Percentiles rank a stretch among this genome's conserved stretches.
Evolutionary conservation across 768 basidiomycete genomes (phyloP).

Genomic region (Mrakia gelida): DNA sequence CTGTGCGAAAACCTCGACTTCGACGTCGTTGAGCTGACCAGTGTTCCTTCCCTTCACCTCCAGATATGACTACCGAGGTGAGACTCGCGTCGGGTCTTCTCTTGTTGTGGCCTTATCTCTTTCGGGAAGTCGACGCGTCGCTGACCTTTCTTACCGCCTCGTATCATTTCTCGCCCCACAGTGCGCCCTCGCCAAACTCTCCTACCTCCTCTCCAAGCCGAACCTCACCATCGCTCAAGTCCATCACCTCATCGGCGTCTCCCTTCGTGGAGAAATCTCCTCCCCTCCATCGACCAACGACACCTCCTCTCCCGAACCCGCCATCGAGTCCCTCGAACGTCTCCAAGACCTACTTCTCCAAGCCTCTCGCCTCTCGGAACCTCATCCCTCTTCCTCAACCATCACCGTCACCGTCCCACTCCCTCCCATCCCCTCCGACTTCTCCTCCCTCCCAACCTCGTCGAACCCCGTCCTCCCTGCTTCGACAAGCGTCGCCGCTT

Average conservation of each 20-base stretch:
- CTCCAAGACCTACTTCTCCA: constrained; percentile 65
- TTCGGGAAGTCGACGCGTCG: neutral
- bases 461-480: neutral
- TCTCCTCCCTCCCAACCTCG: neutral
- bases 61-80: constrained; percentile 96
- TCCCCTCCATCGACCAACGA: constrained; percentile 36
- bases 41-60: constrained; percentile 34
- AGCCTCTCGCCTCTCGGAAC: constrained; percentile 51
- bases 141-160: neutral
- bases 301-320: constrained; percentile 49
- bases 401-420: neutral
- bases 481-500: constrained; percentile 19
- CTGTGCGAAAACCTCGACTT: neutral
- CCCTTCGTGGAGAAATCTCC: constrained; percentile 86
- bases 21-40: neutral
- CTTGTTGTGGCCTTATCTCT: neutral
- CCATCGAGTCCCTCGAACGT: constrained; percentile 53
- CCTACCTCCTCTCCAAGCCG: constrained; percentile 82
- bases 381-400: neutral
- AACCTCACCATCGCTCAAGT: constrained; percentile 66
- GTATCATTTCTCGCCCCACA: constrained; percentile 40
- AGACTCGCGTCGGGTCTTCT: constrained; percentile 12
- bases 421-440: neutral
- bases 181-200: constrained; percentile 86
- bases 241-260: constrained; percentile 66